Percentiles rank a stretch among this genome's conserved stretches.
Conservation (phyloP, 2,329 filamentous ascomycete species). For the Stachybotrys elegans region DNA sequence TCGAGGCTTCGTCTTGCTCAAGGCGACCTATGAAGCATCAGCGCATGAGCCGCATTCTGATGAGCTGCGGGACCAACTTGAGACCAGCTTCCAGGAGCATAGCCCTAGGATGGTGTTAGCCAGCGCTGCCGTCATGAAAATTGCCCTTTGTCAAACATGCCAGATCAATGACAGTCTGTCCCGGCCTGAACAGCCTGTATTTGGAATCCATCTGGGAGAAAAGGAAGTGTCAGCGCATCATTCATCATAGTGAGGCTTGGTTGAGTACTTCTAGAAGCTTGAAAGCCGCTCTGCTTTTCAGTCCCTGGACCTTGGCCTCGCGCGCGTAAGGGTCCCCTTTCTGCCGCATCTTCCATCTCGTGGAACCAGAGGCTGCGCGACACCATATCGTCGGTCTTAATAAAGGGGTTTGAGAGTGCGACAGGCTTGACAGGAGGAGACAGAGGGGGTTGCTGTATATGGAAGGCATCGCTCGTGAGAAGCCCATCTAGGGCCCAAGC, state of each 20-base stretch:
- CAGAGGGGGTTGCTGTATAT: no score
- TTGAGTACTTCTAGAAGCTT: constrained; percentile 79
- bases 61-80: constrained; percentile 40
- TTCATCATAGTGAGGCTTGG: no score
- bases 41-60: background rate
- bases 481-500: no score
- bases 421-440: no score
- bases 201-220: constrained; percentile 68
- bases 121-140: constrained; percentile 5
- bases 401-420: no score
- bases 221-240: background rate
- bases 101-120: constrained; percentile 50
- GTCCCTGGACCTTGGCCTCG: constrained; percentile 69
- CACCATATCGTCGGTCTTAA: no score
- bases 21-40: constrained; percentile 59
- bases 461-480: no score
- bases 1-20: constrained; percentile 68
- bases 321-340: constrained; percentile 65
- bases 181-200: constrained; percentile 70
- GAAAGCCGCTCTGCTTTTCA: constrained; percentile 90
- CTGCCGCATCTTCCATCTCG: constrained; percentile 79
- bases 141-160: constrained; percentile 53
- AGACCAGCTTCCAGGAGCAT: constrained; percentile 70
- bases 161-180: constrained; percentile 86
- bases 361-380: constrained; percentile 52